phyloP scores from a whole-genome alignment of 2,329 filamentous ascomycete species.

The Cladosporium oxysporum region DNA sequence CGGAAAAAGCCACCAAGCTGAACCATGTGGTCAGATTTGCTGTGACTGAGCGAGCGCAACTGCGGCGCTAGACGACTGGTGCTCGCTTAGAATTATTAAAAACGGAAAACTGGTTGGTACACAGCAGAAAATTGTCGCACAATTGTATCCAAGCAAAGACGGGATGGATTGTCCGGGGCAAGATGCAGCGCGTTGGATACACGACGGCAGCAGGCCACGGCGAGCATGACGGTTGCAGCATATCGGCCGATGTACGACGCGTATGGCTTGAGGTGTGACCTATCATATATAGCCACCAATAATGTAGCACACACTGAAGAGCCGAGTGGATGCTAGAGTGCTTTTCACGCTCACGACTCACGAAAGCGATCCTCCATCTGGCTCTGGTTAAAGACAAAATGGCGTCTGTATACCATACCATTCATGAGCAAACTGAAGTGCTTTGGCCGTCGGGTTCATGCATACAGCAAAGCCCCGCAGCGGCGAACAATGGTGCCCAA shows the following conservation, averaged over 20 bases:
- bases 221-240: slow-evolving; percentile 6
- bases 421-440: neutral
- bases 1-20: slow-evolving; percentile 1
- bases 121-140: slow-evolving; percentile 34
- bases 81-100: slow-evolving; percentile 28
- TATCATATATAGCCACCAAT: neutral
- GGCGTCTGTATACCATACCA: neutral
- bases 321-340: neutral
- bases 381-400: neutral
- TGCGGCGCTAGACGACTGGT: slow-evolving; percentile 17
- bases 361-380: neutral
- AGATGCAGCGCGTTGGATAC: slow-evolving; percentile 17
- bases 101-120: slow-evolving; percentile 31
- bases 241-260: slow-evolving; percentile 4
- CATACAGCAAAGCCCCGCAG: slow-evolving; percentile 15
- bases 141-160: slow-evolving; percentile 30
- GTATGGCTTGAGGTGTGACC: neutral
- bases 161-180: slow-evolving; percentile 20
- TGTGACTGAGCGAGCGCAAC: slow-evolving; percentile 1
- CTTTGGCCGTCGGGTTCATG: neutral
- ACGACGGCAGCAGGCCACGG: slow-evolving; percentile 13
- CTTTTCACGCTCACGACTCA: neutral
- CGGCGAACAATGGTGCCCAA: slow-evolving; percentile 9
- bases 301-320: no score
- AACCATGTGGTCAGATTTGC: neutral